These are phyloP conservation scores for Apophysomyces elegans DNA, from an alignment of 371 early-diverging fungal genomes.

Conservation along the genomic window DNA sequence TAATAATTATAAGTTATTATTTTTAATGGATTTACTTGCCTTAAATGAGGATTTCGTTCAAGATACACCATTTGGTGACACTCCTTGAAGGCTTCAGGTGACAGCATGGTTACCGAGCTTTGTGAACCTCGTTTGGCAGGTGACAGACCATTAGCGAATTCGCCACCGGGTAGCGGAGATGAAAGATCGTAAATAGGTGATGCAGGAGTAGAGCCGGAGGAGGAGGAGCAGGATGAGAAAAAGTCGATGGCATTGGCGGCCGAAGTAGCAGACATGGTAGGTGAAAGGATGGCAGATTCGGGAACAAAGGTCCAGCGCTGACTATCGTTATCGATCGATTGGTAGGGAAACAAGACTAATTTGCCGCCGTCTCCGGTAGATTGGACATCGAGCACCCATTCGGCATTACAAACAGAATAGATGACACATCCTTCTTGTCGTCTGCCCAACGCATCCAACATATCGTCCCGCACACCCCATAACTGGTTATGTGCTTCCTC, in stretches of 20 bases:
- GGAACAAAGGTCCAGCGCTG: constrained; percentile 47
- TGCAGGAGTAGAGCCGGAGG: background rate
- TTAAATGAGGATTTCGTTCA: constrained; percentile 29
- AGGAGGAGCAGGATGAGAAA: background rate
- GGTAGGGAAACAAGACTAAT: constrained; percentile 46
- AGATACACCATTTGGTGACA: constrained; percentile 41
- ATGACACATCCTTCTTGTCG: constrained; percentile 36
- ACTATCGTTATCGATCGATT: constrained; percentile 48
- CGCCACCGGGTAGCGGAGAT: constrained; percentile 6
- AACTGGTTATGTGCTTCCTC: constrained; percentile 48
- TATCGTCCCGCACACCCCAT: constrained; percentile 39
- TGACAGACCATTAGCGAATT: constrained; percentile 38
- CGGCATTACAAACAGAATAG: constrained; percentile 42
- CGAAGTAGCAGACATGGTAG: background rate
- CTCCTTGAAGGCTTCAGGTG: constrained; percentile 44
- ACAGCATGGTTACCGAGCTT: constrained; percentile 30
- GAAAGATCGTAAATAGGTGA: constrained; percentile 4
- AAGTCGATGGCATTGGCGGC: background rate
- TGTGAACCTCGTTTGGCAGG: constrained; percentile 57
- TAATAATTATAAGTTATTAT: background rate
- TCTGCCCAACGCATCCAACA: constrained; percentile 32
- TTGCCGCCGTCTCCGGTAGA: constrained; percentile 25
- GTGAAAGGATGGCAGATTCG: constrained; percentile 1
- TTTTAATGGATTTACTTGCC: constrained; percentile 22
- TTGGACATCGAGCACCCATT: constrained; percentile 54